Evolutionary conservation across 805 yeast genomes (phyloP).

Genomic region (Kuraishia borneana): DNA sequence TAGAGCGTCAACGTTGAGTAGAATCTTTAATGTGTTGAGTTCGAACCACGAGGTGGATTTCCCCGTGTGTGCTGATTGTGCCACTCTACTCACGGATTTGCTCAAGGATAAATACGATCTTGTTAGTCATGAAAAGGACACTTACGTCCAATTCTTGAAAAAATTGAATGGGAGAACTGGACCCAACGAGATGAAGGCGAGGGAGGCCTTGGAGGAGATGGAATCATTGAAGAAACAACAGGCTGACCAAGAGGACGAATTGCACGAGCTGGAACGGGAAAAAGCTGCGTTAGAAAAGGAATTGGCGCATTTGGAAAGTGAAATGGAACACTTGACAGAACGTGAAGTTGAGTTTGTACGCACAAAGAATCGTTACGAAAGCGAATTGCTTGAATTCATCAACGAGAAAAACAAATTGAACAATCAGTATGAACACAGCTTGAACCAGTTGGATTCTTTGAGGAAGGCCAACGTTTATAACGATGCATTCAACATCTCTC

Average conservation of each 20-base stretch:
- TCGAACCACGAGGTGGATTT: conserved; percentile 72
- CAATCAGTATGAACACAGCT: conserved; percentile 48
- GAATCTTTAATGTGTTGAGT: conserved; percentile 63
- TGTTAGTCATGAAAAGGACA: conserved; percentile 66
- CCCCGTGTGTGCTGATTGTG: conserved; percentile 87
- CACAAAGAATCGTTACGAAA: conserved; percentile 42
- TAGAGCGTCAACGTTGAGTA: conserved; percentile 41
- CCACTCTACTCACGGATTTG: conserved; percentile 49
- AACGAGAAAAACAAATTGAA: conserved; percentile 53
- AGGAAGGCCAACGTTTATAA: conserved; percentile 73
- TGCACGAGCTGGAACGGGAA: conserved; percentile 29
- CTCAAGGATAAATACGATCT: conserved; percentile 63
- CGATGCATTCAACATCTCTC: conserved; percentile 74
- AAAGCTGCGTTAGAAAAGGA: conserved; percentile 35
- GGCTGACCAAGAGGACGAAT: conserved; percentile 21
- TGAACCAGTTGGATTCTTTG: conserved; percentile 57
- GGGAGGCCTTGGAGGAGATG: conserved; percentile 34
- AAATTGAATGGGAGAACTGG: conserved; percentile 50
- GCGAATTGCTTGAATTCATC: conserved; percentile 37
- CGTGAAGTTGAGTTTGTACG: conserved; percentile 36
- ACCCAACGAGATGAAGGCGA: conserved; percentile 28
- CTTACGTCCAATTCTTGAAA: conserved; percentile 61
- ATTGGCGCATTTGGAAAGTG: conserved; percentile 29
- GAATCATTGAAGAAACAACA: conserved; percentile 30
- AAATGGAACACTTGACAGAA: conserved; percentile 21